Conservation (phyloP, 2,329 filamentous ascomycete species). For the Penicillium freii region DNA sequence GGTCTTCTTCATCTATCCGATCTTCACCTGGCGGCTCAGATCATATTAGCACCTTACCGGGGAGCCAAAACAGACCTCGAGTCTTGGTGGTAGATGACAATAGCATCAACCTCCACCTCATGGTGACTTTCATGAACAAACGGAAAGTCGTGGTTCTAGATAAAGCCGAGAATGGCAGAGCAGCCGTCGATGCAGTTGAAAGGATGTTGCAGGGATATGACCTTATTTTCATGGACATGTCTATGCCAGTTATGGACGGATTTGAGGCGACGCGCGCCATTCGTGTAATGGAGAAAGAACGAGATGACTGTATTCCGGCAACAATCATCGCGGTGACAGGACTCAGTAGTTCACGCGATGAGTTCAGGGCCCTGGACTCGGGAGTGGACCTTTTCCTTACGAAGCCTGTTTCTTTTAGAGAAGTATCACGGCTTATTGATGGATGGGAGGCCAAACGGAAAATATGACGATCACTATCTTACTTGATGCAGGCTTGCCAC, state of each 20-base stretch:
- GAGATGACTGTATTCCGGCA: conserved; percentile 25
- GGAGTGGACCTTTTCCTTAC: conserved; percentile 47
- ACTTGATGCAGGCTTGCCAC: not conserved
- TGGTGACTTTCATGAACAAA: no score
- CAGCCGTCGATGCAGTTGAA: conserved; percentile 41
- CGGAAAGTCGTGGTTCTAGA: conserved; percentile 21
- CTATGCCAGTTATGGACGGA: conserved; percentile 49
- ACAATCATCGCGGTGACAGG: conserved; percentile 47
- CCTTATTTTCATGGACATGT: conserved; percentile 49
- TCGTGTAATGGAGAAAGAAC: conserved; percentile 25
- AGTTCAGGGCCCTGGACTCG: conserved; percentile 39
- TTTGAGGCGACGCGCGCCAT: conserved; percentile 47
- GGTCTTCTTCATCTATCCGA: no score
- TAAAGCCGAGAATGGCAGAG: conserved; percentile 41
- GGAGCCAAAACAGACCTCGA: no score
- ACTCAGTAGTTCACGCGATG: conserved; percentile 40
- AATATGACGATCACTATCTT: not conserved
- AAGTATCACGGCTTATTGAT: conserved; percentile 39
- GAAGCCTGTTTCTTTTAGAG: conserved; percentile 46
- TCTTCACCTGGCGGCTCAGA: no score
- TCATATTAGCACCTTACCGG: no score
- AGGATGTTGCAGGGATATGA: conserved; percentile 33
- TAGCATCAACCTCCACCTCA: no score
- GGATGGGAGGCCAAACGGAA: conserved; percentile 22
- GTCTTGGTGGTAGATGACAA: no score